Base-by-base conservation (phyloP, 1,139 yeast genomes). In the Candida tunisiensis region DNA sequence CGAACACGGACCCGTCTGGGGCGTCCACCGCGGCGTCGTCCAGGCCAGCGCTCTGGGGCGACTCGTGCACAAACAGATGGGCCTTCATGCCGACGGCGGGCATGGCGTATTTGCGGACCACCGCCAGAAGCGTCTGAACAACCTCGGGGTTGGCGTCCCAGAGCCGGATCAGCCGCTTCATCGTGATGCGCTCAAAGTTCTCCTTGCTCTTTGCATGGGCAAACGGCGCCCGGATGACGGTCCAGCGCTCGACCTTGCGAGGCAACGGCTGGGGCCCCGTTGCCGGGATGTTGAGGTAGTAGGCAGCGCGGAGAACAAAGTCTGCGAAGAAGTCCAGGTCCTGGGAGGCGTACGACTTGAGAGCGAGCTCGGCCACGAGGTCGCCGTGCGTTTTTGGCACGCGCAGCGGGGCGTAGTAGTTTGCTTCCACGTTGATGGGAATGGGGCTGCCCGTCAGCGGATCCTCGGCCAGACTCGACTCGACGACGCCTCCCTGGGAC, bases 191-290 rank as follows among this genome's bases (percentile, higher is more conserved):
- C 57, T 80, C 80, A 57, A 80, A 88, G 59, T 88, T 88, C 56
- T 88, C 94, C 56, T 88, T 88, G 7, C 92, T 67, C 50, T 85
- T 85, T 29, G 96, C 93, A 47, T 80, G 92, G 19, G 80, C 94
- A 50, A 88, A 88, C 1, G 96, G 96, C 4, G 94, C 74, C 49
- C 77, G 69, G 42, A 78, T 82, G 30, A 88, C 94, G 0, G 98
- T 88, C 79, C 93, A 88, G 40, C 83, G 69, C 53, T 85, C 91
- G 26, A 79, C 69, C 47, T 72, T 74, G 14, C 70, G 63, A 19
- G 78, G 74, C 34, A 74, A 51, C 11, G 82, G 82, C 23, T 61
- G 59, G 8, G 77, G 73, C 1, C 82, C 82, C 19, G 65, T 61
- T 27, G 75, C 68, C 11, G 96, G 94, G 38, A 88, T 72, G 8